Percentiles rank a stretch among this genome's conserved stretches.
Evolutionary conservation across 257 asterid species (phyloP).

Genomic region (Ilex asprella): DNA sequence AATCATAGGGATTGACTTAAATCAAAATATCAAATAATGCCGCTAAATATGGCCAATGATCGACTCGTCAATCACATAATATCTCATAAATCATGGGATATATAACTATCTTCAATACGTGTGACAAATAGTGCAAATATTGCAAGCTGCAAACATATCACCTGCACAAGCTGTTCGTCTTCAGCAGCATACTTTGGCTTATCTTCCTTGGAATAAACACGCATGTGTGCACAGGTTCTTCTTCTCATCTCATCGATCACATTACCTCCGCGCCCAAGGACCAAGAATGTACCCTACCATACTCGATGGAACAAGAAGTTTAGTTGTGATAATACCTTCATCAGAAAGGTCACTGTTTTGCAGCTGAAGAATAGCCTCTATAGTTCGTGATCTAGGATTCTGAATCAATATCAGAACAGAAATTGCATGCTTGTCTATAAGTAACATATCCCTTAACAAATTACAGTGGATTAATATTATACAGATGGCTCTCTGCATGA

Average conservation of each 20-base stretch:
- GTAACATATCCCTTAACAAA: too few relatives aligned
- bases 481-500: too few relatives aligned
- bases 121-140: conserved; percentile 3
- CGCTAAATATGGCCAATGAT: too few relatives aligned
- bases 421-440: not conserved
- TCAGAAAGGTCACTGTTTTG: conserved; percentile 64
- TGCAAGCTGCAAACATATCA: conserved; percentile 20
- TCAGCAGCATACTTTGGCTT: conserved; percentile 65
- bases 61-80: too few relatives aligned
- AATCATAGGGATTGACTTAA: too few relatives aligned
- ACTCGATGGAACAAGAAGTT: conserved; percentile 76
- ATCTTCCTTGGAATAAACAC: conserved; percentile 64
- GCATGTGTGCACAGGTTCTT: conserved; percentile 78
- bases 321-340: conserved; percentile 57
- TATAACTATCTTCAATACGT: not conserved
- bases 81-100: too few relatives aligned
- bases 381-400: conserved; percentile 69
- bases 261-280: conserved; percentile 81
- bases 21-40: too few relatives aligned
- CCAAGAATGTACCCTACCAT: conserved; percentile 91
- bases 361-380: conserved; percentile 72
- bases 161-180: conserved; percentile 95
- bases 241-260: conserved; percentile 82
- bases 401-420: conserved; percentile 35
- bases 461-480: too few relatives aligned